Evolutionary conservation across 2,329 filamentous ascomycete species (phyloP), one percentile per base, ranked within the genome.

Genomic region (Paramyrothecium sp.): DNA sequence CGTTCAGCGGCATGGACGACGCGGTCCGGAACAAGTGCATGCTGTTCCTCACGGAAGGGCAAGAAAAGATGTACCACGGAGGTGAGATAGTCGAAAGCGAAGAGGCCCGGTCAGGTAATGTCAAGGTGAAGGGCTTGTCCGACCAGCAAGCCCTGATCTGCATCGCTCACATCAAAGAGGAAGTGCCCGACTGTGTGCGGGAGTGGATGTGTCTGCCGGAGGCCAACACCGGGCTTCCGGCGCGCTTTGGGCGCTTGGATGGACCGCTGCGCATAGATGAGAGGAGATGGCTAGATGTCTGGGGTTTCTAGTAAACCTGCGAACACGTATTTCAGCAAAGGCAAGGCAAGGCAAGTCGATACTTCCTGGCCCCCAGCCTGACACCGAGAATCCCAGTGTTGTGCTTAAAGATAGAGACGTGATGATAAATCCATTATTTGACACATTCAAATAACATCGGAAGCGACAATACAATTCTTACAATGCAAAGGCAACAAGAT

Each of bases 141-240:
- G 78, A 86, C 1, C 73, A 85, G 21, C 94, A 98, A 74, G 92
- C 92, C 1, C 75, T 99, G 55, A 83, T 98, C n/a, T 92, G 93
- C 61, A 94, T 98, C 58, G 95, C 92, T 60, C 95, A 99, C 75
- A 82, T 94, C 59, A 88, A 87, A 60, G 92, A 97, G 66, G 95
- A 99, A 73, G 90, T 98, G 11, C 95, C 95, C 0, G 87, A 89
- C 53, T 89, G 88, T 63, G 84, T 97, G 22, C 78, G 91, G 51
- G 87, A 96, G 69, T 98, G 90, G 89, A 80, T 98, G 53, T 93
- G 91, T 70, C 77, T 97, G 30, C 92, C 94, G 1, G 89, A 93
- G 72, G 81, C 88, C 3, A 89, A 88, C 54, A 85, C 85, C 2
- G 83, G 83, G 1, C 65, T 69, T 34, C 73, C 81, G 17, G 86